Conservation (phyloP, 2,329 filamentous ascomycete genomes). For the Oidium heveae region DNA sequence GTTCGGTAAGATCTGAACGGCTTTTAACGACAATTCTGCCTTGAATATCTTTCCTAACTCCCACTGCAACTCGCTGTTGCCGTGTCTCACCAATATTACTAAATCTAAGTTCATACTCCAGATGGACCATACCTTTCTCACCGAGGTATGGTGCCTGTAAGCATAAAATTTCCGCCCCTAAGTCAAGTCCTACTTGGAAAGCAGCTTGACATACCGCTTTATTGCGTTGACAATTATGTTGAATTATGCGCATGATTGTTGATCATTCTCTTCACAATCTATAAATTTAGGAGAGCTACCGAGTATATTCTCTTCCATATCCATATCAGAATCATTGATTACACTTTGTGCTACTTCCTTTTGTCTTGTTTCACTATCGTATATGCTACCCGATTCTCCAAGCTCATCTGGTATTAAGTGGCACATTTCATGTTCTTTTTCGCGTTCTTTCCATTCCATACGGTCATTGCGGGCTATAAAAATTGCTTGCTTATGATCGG, state of each 20-base stretch:
- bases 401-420: background rate
- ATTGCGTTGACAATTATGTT: too few relatives aligned
- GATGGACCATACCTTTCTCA: too few relatives aligned
- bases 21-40: background rate
- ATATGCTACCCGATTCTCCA: too few relatives aligned
- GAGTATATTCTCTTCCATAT: too few relatives aligned
- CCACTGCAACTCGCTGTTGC: background rate
- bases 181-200: background rate
- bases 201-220: background rate
- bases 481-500: background rate
- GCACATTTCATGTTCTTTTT: background rate
- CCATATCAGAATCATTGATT: background rate
- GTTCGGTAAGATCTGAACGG: too few relatives aligned
- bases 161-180: background rate
- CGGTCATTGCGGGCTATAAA: background rate
- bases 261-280: too few relatives aligned
- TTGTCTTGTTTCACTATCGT: too few relatives aligned
- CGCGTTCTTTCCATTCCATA: background rate
- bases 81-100: background rate
- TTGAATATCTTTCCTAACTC: background rate
- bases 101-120: background rate
- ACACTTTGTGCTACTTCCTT: too few relatives aligned
- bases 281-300: too few relatives aligned
- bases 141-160: background rate
- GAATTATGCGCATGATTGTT: too few relatives aligned